These are phyloP conservation scores for Maudiozyma turicensis DNA, from an alignment of 805 yeast genomes.

Conservation along the genomic window DNA sequence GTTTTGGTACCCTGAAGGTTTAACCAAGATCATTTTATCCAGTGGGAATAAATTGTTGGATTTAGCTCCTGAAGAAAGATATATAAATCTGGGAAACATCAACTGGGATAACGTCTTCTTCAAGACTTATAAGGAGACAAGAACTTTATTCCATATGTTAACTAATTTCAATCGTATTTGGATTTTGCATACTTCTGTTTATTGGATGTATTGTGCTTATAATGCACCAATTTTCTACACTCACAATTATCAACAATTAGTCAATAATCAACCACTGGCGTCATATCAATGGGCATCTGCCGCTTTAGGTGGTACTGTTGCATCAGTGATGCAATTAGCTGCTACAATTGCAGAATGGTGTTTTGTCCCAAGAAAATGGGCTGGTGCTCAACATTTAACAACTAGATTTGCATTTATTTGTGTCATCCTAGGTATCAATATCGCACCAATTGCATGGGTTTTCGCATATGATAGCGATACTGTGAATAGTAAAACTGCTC, in stretches of 20 bases:
- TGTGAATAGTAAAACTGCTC: conserved; percentile 58
- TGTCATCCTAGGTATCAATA: conserved; percentile 54
- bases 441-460: conserved; percentile 79
- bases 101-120: conserved; percentile 86
- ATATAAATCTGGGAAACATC: conserved; percentile 77
- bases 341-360: conserved; percentile 92
- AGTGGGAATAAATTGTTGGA: conserved; percentile 90
- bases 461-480: conserved; percentile 69
- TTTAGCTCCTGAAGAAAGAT: conserved; percentile 82
- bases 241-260: conserved; percentile 69
- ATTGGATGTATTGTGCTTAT: conserved; percentile 92
- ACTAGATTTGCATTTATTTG: conserved; percentile 75
- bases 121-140: conserved; percentile 89
- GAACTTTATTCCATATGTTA: conserved; percentile 93
- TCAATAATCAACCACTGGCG: conserved; percentile 74
- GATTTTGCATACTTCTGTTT: conserved; percentile 81
- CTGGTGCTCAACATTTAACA: conserved; percentile 94
- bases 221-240: conserved; percentile 90
- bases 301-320: conserved; percentile 88
- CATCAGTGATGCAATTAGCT: conserved; percentile 65
- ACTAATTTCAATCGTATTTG: conserved; percentile 97
- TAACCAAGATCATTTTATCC: conserved; percentile 78
- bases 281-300: conserved; percentile 88
- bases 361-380: conserved; percentile 96
- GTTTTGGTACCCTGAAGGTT: conserved; percentile 99